Evolutionary conservation across 257 asterid genomes (phyloP).

Genomic region (Solanum dulcamara): DNA sequence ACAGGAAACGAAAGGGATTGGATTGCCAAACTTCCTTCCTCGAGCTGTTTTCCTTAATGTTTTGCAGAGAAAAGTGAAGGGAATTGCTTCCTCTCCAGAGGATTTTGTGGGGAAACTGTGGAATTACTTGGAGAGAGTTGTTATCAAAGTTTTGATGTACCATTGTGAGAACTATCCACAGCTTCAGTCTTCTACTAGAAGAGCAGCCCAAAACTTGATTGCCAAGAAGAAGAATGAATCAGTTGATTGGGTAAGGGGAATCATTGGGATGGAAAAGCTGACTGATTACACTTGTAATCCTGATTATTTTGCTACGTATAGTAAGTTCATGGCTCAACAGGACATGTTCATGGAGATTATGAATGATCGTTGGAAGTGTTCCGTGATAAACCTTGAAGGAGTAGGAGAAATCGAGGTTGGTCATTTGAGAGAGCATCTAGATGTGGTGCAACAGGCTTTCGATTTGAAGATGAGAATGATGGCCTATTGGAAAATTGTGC

Average conservation of each 20-base stretch:
- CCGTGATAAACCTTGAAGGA: not conserved
- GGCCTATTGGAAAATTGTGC: constrained; percentile 19
- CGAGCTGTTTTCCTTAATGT: not conserved
- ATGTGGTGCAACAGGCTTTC: constrained; percentile 3
- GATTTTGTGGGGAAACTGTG: not conserved
- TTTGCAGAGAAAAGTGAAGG: not conserved
- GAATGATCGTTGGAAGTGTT: not conserved
- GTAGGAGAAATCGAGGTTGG: constrained; percentile 7
- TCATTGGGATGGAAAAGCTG: constrained; percentile 7
- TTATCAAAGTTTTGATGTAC: not conserved
- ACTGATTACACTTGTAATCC: constrained; percentile 4
- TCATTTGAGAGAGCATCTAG: not conserved
- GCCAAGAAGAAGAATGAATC: constrained; percentile 11
- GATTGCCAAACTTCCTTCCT: not conserved
- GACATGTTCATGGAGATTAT: not conserved
- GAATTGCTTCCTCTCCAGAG: not conserved
- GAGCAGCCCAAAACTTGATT: not conserved
- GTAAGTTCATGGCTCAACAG: not conserved
- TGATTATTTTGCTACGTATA: not conserved
- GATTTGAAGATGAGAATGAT: constrained; percentile 19
- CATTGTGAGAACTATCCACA: not conserved
- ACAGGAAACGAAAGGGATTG: not conserved
- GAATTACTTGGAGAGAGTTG: not conserved
- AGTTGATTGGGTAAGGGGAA: constrained; percentile 6
- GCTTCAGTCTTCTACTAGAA: not conserved